Base-by-base conservation (phyloP, 306 rosid species). In the Quillaja saponaria region DNA sequence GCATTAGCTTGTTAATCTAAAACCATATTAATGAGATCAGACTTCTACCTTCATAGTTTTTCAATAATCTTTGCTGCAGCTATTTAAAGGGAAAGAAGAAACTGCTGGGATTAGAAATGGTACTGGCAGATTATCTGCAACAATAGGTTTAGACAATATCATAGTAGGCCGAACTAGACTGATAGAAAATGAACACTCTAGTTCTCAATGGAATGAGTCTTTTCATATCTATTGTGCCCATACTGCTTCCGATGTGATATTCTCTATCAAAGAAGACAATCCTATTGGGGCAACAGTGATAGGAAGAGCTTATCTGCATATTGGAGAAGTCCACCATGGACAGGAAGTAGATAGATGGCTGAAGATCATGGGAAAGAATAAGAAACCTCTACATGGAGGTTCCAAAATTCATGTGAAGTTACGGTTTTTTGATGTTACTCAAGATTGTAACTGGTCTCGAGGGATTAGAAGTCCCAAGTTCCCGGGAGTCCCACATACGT, bases 151-250 rank as follows among this genome's bases (percentile, higher is more conserved):
- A 52, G 87, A 47, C 52, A 82, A 72, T 44, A 45, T 67, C 19
- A 72, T 49, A 68, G 87, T 76, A 38, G 82, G 80, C 28, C 56
- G 75, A 25, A 82, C 82, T 8, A 72, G 80, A 58, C 34, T 34
- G 10, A 17, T 50, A 8, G 66, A 65, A 37, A 49, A 65, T 13
- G 62, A 45, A 51, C 38, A 39, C 57, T 48, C 39, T 34, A 70
- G 58, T 62, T 77, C 73, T 25, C 74, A 66, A 34, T 82, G 87
- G 84, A 0, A 33, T 37, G 84, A 82, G 63, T 57, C 82, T 14
- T 76, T 82, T 53, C 70, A 47, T 18, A 72, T 82, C 12, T 82
- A 79, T 66, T 72, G 78, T 25, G 82, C 87, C 10, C 84, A 82
- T 11, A 37, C 12, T 56, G 73, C 78, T 10, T 56, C 73, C 6